These are phyloP conservation scores for Globisporangium mamillatum DNA, from an alignment of 352 stramenopile genomes.

Conservation along the genomic window DNA sequence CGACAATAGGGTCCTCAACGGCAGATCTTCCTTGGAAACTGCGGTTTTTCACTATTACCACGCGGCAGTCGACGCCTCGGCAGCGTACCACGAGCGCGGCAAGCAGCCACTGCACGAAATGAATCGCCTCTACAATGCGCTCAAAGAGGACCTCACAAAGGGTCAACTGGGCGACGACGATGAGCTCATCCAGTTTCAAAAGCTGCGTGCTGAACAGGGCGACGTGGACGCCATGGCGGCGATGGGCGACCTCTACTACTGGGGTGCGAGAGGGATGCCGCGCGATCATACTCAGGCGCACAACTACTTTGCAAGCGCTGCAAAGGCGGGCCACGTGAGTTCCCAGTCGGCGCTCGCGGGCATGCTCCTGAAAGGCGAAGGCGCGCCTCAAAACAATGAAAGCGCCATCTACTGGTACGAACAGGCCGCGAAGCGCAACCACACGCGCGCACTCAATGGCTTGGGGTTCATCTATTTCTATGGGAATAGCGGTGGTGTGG, in stretches of 20 bases:
- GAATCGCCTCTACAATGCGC: conserved; percentile 65
- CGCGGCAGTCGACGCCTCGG: conserved; percentile 40
- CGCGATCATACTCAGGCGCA: conserved; percentile 73
- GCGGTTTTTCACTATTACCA: conserved; percentile 62
- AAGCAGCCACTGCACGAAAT: conserved; percentile 80
- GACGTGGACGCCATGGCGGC: conserved; percentile 74
- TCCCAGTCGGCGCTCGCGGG: conserved; percentile 69
- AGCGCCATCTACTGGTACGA: conserved; percentile 80
- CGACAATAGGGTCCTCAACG: no score
- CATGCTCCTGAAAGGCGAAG: conserved; percentile 89
- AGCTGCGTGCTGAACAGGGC: conserved; percentile 69
- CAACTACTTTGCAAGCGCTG: conserved; percentile 74
- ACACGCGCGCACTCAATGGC: conserved; percentile 84
- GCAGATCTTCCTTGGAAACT: conserved; percentile 25
- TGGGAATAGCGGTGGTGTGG: conserved; percentile 48
- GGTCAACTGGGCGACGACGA: conserved; percentile 81
- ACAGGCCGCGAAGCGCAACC: conserved; percentile 57
- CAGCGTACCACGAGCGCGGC: conserved; percentile 59
- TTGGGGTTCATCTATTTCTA: conserved; percentile 90
- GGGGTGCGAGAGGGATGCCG: conserved; percentile 67
- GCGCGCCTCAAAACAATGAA: conserved; percentile 57
- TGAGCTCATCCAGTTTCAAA: conserved; percentile 85
- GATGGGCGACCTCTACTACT: conserved; percentile 91
- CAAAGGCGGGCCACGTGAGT: conserved; percentile 45
- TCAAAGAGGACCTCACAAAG: conserved; percentile 38